Evolutionary conservation across 169 alveolate species (phyloP).

Genomic region (Plasmodium inui): DNA sequence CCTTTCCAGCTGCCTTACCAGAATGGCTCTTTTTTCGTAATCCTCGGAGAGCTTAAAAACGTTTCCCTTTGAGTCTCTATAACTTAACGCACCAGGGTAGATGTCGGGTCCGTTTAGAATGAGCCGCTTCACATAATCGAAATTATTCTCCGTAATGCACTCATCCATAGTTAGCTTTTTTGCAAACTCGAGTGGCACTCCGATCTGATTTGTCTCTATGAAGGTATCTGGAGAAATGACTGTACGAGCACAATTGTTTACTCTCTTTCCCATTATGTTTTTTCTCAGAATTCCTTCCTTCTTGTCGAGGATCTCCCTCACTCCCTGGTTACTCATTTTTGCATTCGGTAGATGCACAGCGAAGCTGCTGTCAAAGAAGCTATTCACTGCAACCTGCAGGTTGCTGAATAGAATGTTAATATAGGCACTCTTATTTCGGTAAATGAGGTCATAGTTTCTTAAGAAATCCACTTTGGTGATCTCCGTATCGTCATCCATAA

Average conservation of each 20-base stretch:
- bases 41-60: slow-evolving; percentile 77
- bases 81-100: slow-evolving; percentile 97
- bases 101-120: slow-evolving; percentile 95
- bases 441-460: slow-evolving; percentile 76
- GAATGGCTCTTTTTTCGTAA: slow-evolving; percentile 90
- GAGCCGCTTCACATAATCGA: slow-evolving; percentile 87
- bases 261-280: slow-evolving; percentile 99
- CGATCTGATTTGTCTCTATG: slow-evolving; percentile 96
- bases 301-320: slow-evolving; percentile 95
- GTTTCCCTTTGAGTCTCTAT: slow-evolving; percentile 85
- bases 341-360: slow-evolving; percentile 55
- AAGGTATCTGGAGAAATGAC: slow-evolving; percentile 99
- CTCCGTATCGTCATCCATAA: slow-evolving; percentile 81
- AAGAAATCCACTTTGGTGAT: slow-evolving; percentile 80
- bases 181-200: slow-evolving; percentile 96
- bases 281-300: slow-evolving; percentile 97
- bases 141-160: slow-evolving; percentile 92
- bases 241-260: slow-evolving; percentile 98
- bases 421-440: slow-evolving; percentile 77
- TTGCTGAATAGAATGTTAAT: slow-evolving; percentile 63
- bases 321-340: slow-evolving; percentile 89
- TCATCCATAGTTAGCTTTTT: slow-evolving; percentile 95
- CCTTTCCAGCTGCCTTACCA: slow-evolving; percentile 74
- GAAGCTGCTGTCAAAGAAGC: slow-evolving; percentile 77
- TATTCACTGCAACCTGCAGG: slow-evolving; percentile 75